Conservation (phyloP, 768 basidiomycete species). For the Suillus plorans region DNA sequence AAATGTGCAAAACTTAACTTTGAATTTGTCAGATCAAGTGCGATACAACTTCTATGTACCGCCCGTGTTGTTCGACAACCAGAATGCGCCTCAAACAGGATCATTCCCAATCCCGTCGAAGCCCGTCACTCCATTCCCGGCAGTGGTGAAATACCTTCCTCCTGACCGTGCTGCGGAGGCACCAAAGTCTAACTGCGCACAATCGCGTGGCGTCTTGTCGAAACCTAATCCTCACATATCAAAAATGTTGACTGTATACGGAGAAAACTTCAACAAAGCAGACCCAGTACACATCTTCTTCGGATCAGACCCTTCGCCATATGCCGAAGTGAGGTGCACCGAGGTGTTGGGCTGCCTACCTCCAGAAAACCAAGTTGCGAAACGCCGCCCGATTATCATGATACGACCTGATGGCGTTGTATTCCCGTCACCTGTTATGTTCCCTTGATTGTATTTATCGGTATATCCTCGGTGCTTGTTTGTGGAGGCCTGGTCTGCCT, state of each 20-base stretch:
- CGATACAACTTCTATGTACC: slow-evolving; percentile 94
- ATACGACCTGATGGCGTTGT: slow-evolving; percentile 85
- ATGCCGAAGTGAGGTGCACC: slow-evolving; percentile 83
- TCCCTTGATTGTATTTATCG: slow-evolving; percentile 47
- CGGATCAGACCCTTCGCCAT: slow-evolving; percentile 83
- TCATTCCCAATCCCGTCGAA: slow-evolving; percentile 81
- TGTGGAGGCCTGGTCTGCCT: slow-evolving; percentile 24
- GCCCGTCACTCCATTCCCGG: slow-evolving; percentile 83
- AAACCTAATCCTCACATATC: slow-evolving; percentile 78
- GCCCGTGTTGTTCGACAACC: slow-evolving; percentile 78
- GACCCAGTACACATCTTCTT: slow-evolving; percentile 86
- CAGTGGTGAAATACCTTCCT: slow-evolving; percentile 87
- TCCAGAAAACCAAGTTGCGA: slow-evolving; percentile 62
- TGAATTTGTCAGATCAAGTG: slow-evolving; percentile 64
- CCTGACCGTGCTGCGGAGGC: slow-evolving; percentile 85
- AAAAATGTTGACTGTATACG: slow-evolving; percentile 84
- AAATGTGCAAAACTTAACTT: slow-evolving; percentile 11
- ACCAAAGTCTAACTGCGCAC: slow-evolving; percentile 69
- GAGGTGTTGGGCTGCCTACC: slow-evolving; percentile 84
- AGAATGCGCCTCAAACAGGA: slow-evolving; percentile 64
- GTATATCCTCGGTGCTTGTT: slow-evolving; percentile 18
- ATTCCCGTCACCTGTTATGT: slow-evolving; percentile 80
- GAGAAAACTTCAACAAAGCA: slow-evolving; percentile 84
- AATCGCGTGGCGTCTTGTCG: slow-evolving; percentile 64
- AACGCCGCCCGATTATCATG: slow-evolving; percentile 78